Base-by-base conservation (phyloP, 2,329 filamentous ascomycete genomes). In the Claviceps arundinis region DNA sequence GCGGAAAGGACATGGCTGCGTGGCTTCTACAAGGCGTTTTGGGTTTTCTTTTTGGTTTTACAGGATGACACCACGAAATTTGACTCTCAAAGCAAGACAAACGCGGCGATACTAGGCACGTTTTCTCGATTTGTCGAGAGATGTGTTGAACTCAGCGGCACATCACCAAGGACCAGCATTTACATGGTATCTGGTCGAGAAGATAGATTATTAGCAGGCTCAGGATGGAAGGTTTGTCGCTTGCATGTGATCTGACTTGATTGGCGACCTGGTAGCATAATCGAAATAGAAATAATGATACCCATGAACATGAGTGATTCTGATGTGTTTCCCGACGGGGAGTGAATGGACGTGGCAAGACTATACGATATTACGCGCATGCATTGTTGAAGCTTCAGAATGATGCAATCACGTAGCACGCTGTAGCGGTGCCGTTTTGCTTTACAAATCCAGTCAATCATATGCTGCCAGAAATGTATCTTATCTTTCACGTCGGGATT, bases 201-300 rank as follows among this genome's bases (percentile, higher is more conserved):
- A 26, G 37, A 26, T 16, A 17, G 37, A 41, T 40, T 19, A 2
- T 37, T 41, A 17, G 37, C 19, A 40, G 37, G 43, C 42, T 42
- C 42, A 41, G 26, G 19, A 48, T 13, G 22, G 16, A 16, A n/a
- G 42, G 6, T 13, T 26, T n/a, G 13, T 16, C 7, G 34, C 38
- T 22, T 26, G 37, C 37, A 43, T 24, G 3, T 19, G 24, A 14
- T 22, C 2, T 43, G 19, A 26, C 22, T 19, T 13, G 48, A 22
- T 22, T 4, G 37, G 11, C 13, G 40, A 17, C 5, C 16, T 38
- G 4, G 7, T 7, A 38, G 34, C 37, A 37, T 26, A 37, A 47
- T n/a, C 16, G 37, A 22, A 50, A 50, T 42, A 37, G 41, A 17
- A 43, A 17, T 50, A 37, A 53, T 42, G 47, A 53, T 53, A 53